Percentiles rank a stretch among this genome's conserved stretches.
Evolutionary conservation across 495 filamentous ascomycete species (phyloP).

Genomic region (Daldinia loculata): DNA sequence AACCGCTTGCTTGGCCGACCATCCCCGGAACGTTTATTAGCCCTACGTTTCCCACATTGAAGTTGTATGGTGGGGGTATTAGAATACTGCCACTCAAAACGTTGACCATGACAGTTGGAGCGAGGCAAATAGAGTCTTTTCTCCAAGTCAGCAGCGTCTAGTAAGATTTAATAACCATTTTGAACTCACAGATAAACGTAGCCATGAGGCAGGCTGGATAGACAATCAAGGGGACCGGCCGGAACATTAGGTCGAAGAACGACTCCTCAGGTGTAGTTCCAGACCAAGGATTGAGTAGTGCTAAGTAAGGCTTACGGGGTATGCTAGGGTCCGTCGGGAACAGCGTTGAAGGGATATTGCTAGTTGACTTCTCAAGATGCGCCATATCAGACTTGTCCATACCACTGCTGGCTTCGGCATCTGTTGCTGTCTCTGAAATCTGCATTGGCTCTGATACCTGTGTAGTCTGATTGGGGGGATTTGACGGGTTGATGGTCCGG

Average conservation of each 20-base stretch:
- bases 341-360: neutral
- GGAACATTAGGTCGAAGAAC: constrained; percentile 14
- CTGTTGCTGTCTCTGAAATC: constrained; percentile 4
- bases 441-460: neutral
- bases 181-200: constrained; percentile 7
- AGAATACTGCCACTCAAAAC: constrained; percentile 10
- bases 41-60: constrained; percentile 15
- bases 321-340: neutral
- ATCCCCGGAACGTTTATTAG: constrained; percentile 16
- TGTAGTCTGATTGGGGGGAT: neutral
- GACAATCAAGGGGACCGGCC: constrained; percentile 14
- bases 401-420: neutral
- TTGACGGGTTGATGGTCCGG: neutral
- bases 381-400: neutral
- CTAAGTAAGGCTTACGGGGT: constrained; percentile 7
- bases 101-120: constrained; percentile 25
- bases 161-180: neutral
- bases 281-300: constrained; percentile 16
- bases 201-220: constrained; percentile 23
- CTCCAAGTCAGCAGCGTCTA: constrained; percentile 1
- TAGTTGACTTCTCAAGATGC: neutral
- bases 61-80: constrained; percentile 22
- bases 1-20: constrained; percentile 15
- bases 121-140: constrained; percentile 18
- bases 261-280: constrained; percentile 1